These are phyloP conservation scores for Glutinoglossum americanum DNA, from an alignment of 495 filamentous ascomycete species.

Conservation along the genomic window DNA sequence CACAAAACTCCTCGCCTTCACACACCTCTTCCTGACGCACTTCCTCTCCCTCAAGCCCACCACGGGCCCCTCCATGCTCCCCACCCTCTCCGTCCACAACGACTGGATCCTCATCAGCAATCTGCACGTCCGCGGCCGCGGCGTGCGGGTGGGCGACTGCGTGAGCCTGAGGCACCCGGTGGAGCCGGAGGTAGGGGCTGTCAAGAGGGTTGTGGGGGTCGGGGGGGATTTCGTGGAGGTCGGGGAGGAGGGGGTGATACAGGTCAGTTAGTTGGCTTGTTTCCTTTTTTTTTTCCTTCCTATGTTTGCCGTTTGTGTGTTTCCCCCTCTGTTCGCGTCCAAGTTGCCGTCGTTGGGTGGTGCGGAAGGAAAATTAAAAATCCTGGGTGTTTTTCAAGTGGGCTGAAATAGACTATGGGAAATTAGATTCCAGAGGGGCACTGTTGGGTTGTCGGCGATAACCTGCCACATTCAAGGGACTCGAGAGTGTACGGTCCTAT, in stretches of 20 bases:
- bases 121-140: conserved; percentile 41
- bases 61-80: conserved; percentile 58
- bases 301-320: no score
- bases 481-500: conserved; percentile 70
- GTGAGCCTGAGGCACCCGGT: conserved; percentile 57
- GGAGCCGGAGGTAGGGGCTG: conserved; percentile 34
- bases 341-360: no score
- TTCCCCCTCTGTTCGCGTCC: no score
- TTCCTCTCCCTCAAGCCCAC: conserved; percentile 27
- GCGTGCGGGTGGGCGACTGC: conserved; percentile 59
- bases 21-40: conserved; percentile 37
- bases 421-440: conserved; percentile 76
- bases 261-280: no score
- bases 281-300: no score
- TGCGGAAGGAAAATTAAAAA: no score
- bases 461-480: conserved; percentile 61
- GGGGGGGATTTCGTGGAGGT: conserved; percentile 75
- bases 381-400: conserved; percentile 23
- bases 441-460: conserved; percentile 76
- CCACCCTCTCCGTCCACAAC: conserved; percentile 42
- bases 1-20: background rate
- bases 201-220: conserved; percentile 74
- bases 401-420: conserved; percentile 65
- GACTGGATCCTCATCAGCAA: conserved; percentile 49
- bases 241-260: no score